These are phyloP conservation scores for Musa acuminata DNA, from an alignment of 176 grass and related monocot genomes.

Conservation along the genomic window DNA sequence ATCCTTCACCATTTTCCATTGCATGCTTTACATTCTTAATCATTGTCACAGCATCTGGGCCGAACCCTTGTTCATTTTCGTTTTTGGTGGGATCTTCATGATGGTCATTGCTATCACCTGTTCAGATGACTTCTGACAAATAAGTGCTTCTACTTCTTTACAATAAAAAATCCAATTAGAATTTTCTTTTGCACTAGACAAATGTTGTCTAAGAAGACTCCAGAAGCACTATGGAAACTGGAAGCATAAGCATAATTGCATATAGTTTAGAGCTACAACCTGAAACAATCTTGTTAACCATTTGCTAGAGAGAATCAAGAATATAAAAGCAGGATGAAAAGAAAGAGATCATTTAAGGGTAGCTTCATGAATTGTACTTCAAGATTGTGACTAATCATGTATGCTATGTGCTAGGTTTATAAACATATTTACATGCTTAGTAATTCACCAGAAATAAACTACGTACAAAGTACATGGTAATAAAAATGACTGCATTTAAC, in stretches of 20 bases:
- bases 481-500: background rate
- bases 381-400: background rate
- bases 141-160: too few species aligned
- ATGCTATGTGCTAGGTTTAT: background rate
- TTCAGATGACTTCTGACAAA: background rate
- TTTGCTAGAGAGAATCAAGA: background rate
- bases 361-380: background rate
- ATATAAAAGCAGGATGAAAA: background rate
- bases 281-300: background rate
- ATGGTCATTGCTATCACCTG: constrained; percentile 54
- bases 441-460: background rate
- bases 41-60: constrained; percentile 74
- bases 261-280: too few species aligned
- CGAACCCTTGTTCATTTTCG: constrained; percentile 53
- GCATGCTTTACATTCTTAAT: constrained; percentile 78
- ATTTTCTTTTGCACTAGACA: background rate
- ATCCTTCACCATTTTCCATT: constrained; percentile 88
- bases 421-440: background rate
- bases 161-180: background rate
- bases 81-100: constrained; percentile 38
- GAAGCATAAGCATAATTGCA: too few species aligned
- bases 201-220: background rate
- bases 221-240: background rate
- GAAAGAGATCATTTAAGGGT: background rate
- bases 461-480: background rate